Evolutionary conservation across 768 basidiomycete species (phyloP).

Genomic region (Suillus alpinus): DNA sequence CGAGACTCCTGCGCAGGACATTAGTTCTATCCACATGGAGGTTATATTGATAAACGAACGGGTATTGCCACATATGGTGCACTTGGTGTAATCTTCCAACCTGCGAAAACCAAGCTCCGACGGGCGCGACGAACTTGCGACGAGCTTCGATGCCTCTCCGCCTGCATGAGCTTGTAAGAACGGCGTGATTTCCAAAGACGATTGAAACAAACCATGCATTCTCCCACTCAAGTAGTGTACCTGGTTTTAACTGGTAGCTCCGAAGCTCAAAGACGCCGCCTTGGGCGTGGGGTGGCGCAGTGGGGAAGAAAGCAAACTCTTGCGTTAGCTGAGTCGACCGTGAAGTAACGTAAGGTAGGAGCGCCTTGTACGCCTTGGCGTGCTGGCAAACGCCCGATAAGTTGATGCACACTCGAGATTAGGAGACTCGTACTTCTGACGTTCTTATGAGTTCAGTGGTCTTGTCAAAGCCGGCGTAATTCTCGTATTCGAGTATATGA

Average conservation of each 20-base stretch:
- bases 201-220: slow-evolving; percentile 65
- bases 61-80: slow-evolving; percentile 98
- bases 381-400: slow-evolving; percentile 43
- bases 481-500: slow-evolving; percentile 91
- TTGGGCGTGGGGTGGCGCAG: slow-evolving; percentile 78
- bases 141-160: slow-evolving; percentile 93
- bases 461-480: slow-evolving; percentile 86
- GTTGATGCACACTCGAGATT: slow-evolving; percentile 4
- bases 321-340: slow-evolving; percentile 80
- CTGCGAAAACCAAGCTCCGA: slow-evolving; percentile 93
- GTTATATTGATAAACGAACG: slow-evolving; percentile 46
- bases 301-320: slow-evolving; percentile 95
- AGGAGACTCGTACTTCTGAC: slow-evolving; percentile 50
- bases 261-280: slow-evolving; percentile 95
- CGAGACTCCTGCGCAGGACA: slow-evolving; percentile 53
- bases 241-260: slow-evolving; percentile 84
- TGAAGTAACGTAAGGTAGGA: slow-evolving; percentile 74
- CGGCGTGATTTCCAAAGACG: background rate
- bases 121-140: slow-evolving; percentile 77
- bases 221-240: slow-evolving; percentile 94
- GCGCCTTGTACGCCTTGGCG: slow-evolving; percentile 59
- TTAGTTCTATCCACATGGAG: slow-evolving; percentile 5
- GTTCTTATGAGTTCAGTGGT: slow-evolving; percentile 58
- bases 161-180: slow-evolving; percentile 44
- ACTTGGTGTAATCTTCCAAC: slow-evolving; percentile 83